phyloP scores from a whole-genome alignment of 208 protist species.

The Trypanosoma caninum region DNA sequence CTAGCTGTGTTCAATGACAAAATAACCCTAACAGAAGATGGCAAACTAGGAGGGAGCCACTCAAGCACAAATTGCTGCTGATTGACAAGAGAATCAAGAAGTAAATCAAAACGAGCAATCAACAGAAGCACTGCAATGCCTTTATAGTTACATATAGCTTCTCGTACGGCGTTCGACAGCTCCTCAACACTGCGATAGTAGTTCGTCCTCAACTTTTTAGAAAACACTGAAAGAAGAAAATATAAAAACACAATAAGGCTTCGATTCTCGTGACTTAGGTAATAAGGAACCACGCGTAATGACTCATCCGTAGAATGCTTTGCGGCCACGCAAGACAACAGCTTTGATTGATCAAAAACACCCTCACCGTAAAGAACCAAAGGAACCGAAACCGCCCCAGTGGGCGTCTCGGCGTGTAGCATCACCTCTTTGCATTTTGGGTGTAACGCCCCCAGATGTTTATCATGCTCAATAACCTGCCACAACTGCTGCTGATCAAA shows the following conservation, averaged over 20 bases:
- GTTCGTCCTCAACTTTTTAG: conserved; percentile 6
- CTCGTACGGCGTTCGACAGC: conserved; percentile 40
- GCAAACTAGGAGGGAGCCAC: conserved; percentile 73
- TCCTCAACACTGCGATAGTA: conserved; percentile 44
- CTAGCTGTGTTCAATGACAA: conserved; percentile 65
- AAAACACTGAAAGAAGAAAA: conserved; percentile 51
- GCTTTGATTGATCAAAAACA: conserved; percentile 47
- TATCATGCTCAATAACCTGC: conserved; percentile 16
- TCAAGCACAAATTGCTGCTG: conserved; percentile 33
- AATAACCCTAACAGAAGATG: conserved; percentile 47
- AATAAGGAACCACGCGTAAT: conserved; percentile 34
- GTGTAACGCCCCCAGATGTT: conserved; percentile 28
- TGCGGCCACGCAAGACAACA: conserved; percentile 53
- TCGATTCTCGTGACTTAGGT: conserved; percentile 32
- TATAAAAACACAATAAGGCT: conserved; percentile 60
- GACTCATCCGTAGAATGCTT: conserved; percentile 10
- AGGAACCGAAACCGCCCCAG: conserved; percentile 40
- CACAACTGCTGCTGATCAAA: no score
- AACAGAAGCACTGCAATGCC: conserved; percentile 53
- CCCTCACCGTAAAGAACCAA: conserved; percentile 68
- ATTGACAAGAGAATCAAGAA: conserved; percentile 55
- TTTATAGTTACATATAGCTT: conserved; percentile 45
- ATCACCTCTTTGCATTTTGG: conserved; percentile 38
- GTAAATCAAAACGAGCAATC: conserved; percentile 50
- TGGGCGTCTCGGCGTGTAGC: conserved; percentile 33